A percentile compares a stretch with the other conserved stretches of the same genome.
Conservation (phyloP, 2,329 filamentous ascomycete genomes). For the Colletotrichum agaves region DNA sequence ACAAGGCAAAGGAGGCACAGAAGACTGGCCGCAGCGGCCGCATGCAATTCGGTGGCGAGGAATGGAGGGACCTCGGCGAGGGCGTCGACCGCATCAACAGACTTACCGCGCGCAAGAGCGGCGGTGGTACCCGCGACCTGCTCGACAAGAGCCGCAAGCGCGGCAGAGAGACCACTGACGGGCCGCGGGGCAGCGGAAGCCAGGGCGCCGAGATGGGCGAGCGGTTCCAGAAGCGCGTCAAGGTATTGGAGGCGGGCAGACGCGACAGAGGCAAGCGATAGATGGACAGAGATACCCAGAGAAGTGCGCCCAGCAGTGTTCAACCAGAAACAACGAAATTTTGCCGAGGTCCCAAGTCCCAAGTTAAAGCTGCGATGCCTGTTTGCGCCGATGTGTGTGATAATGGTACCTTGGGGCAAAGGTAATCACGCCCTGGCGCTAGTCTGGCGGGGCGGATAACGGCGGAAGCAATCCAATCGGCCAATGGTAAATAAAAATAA, state of each 20-base stretch:
- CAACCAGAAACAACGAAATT: background rate
- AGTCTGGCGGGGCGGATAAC: background rate
- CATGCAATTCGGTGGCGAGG: slow-evolving; percentile 87
- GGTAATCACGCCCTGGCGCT: background rate
- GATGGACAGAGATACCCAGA: slow-evolving; percentile 18
- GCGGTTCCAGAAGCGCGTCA: slow-evolving; percentile 76
- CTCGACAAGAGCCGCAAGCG: slow-evolving; percentile 91
- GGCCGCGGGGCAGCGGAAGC: slow-evolving; percentile 70
- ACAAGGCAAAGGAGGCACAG: slow-evolving; percentile 72
- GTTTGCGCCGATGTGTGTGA: background rate
- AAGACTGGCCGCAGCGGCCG: slow-evolving; percentile 60
- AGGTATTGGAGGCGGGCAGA: slow-evolving; percentile 61
- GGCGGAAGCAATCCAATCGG: slow-evolving; percentile 20
- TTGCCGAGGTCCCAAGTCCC: slow-evolving; percentile 12
- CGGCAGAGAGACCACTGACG: slow-evolving; percentile 73
- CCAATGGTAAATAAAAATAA: too few relatives aligned
- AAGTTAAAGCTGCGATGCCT: background rate
- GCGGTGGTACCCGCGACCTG: slow-evolving; percentile 66
- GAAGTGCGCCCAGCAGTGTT: background rate
- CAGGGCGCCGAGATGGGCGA: slow-evolving; percentile 74
- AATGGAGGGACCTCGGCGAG: slow-evolving; percentile 87
- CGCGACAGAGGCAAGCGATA: slow-evolving; percentile 57
- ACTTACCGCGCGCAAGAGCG: slow-evolving; percentile 77
- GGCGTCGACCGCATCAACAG: slow-evolving; percentile 88
- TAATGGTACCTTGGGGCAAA: background rate